Evolutionary conservation across 2,329 filamentous ascomycete species (phyloP).

Genomic region (Talaromyces albobiverticillius): DNA sequence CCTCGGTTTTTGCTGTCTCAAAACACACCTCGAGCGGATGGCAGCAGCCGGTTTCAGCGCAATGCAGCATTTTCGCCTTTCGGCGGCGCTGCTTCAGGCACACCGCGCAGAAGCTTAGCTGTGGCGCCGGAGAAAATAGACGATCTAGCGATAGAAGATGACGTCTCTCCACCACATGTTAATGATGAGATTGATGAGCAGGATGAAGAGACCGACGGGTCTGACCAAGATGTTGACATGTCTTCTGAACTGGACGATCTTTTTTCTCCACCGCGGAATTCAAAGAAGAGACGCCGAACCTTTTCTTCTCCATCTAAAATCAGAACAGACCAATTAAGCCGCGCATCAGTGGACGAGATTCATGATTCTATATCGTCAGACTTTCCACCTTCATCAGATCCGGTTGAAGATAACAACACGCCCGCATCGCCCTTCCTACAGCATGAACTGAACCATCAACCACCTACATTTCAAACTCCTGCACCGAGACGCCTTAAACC

Average conservation of each 20-base stretch:
- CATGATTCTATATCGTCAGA: neutral
- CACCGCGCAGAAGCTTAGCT: neutral
- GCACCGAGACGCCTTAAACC: slow-evolving; percentile 13
- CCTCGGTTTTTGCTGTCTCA: slow-evolving; percentile 14
- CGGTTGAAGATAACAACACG: neutral
- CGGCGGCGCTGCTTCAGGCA: neutral
- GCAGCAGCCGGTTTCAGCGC: neutral
- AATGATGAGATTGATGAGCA: slow-evolving; percentile 6
- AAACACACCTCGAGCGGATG: neutral
- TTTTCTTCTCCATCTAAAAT: neutral
- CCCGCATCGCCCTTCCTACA: slow-evolving; percentile 13
- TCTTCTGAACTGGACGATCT: slow-evolving; percentile 28
- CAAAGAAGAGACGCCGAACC: slow-evolving; percentile 33
- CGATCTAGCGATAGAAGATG: neutral
- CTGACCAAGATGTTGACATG: slow-evolving; percentile 11
- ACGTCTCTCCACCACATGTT: neutral
- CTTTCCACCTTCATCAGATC: neutral
- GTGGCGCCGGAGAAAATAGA: neutral
- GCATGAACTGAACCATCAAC: neutral
- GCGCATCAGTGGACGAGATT: neutral
- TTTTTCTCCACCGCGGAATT: slow-evolving; percentile 25
- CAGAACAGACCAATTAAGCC: neutral
- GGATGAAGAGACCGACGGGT: slow-evolving; percentile 8
- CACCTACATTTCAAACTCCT: slow-evolving; percentile 10
- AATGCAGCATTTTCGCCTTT: slow-evolving; percentile 2